Conservation (phyloP, 164 flowering plant genomes). For the Berberis vulgaris region DNA sequence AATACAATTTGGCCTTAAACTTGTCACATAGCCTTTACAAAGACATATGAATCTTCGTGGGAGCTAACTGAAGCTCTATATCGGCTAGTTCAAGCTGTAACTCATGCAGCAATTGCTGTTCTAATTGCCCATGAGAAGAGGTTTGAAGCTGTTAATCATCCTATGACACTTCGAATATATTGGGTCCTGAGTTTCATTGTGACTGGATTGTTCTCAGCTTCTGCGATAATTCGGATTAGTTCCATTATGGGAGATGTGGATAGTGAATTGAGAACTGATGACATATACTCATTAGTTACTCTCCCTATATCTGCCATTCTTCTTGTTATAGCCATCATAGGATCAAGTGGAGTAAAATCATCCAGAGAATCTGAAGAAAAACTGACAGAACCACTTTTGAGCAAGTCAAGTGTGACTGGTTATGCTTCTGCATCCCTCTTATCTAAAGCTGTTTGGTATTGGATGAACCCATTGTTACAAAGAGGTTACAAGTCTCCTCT, state of each 20-base stretch:
- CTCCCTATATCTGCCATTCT: constrained; percentile 18
- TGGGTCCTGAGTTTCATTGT: constrained; percentile 50
- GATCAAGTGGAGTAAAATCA: constrained; percentile 49
- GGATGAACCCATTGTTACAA: constrained; percentile 22
- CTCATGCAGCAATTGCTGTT: constrained; percentile 33
- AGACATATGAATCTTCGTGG: constrained; percentile 27
- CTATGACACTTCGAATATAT: constrained; percentile 51
- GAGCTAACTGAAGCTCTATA: constrained; percentile 40
- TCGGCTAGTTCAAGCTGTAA: constrained; percentile 55
- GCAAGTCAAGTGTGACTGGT: not conserved
- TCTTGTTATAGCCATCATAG: constrained; percentile 40
- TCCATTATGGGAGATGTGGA: constrained; percentile 11
- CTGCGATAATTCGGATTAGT: constrained; percentile 39
- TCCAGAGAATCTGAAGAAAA: constrained; percentile 20
- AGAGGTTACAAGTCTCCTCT: constrained; percentile 72
- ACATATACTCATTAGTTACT: constrained; percentile 31
- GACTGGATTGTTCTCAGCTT: constrained; percentile 31
- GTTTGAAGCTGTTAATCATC: constrained; percentile 55
- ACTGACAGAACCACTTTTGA: constrained; percentile 30
- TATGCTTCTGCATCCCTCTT: too few species aligned
- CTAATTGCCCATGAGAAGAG: constrained; percentile 66
- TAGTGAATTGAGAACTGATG: constrained; percentile 38
- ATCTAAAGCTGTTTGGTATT: too few species aligned
- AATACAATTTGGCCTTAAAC: too few species aligned
- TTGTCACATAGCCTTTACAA: constrained; percentile 29